A percentile compares a stretch with the other conserved stretches of the same genome.
These are phyloP conservation scores for Sarocladium oryzae DNA, from an alignment of 2,329 filamentous ascomycete genomes.

Conservation along the genomic window DNA sequence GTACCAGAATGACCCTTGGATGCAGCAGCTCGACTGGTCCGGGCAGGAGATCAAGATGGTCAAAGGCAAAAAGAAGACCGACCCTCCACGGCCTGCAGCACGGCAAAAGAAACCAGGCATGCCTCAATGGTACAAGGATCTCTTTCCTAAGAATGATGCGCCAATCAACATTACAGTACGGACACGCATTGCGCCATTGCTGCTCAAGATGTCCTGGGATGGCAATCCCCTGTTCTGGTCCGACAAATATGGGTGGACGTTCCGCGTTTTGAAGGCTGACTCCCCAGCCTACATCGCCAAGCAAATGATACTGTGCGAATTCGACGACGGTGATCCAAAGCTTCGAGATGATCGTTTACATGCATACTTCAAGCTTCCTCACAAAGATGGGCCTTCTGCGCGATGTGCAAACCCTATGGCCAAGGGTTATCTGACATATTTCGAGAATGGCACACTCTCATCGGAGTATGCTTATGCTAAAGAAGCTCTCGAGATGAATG, in stretches of 20 bases:
- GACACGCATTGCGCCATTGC: conserved; percentile 77
- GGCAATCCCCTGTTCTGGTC: conserved; percentile 89
- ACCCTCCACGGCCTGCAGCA: conserved; percentile 68
- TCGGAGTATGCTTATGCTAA: conserved; percentile 89
- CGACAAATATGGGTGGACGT: conserved; percentile 88
- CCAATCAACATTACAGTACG: conserved; percentile 77
- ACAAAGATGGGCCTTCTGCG: conserved; percentile 86
- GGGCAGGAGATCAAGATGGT: conserved; percentile 87
- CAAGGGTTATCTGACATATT: conserved; percentile 84
- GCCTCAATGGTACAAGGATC: conserved; percentile 93
- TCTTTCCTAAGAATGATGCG: conserved; percentile 63
- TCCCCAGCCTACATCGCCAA: conserved; percentile 59
- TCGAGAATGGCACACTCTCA: conserved; percentile 80
- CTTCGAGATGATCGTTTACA: conserved; percentile 61
- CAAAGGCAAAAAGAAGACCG: conserved; percentile 82
- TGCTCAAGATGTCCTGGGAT: conserved; percentile 84
- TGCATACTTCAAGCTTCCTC: conserved; percentile 86
- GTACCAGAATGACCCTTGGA: conserved; percentile 80
- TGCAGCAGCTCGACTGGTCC: conserved; percentile 91
- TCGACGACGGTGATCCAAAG: conserved; percentile 64
- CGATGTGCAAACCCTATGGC: conserved; percentile 83
- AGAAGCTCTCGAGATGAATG: conserved; percentile 96
- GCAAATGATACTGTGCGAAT: conserved; percentile 68
- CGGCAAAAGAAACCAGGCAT: conserved; percentile 91
- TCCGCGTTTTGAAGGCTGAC: conserved; percentile 62